Conservation (phyloP, 805 yeast genomes). For the Brettanomyces nanus region DNA sequence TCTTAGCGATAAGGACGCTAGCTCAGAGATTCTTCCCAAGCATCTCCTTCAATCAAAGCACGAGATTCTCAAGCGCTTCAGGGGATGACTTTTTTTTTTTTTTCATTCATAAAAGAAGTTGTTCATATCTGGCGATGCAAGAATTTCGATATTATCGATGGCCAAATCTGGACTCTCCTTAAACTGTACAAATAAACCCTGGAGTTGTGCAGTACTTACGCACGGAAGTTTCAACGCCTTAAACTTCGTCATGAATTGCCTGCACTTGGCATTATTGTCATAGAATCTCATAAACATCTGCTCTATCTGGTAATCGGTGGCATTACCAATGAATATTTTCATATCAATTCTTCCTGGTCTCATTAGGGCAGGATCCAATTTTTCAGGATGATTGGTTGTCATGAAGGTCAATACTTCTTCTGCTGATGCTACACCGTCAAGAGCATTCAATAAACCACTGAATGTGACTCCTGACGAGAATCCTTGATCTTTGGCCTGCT, state of each 20-base stretch:
- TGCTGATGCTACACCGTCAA: slow-evolving; percentile 96
- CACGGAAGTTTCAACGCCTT: slow-evolving; percentile 38
- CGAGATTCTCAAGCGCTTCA: slow-evolving; percentile 17
- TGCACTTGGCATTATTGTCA: slow-evolving; percentile 44
- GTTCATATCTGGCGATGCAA: slow-evolving; percentile 29
- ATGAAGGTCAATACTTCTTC: slow-evolving; percentile 94
- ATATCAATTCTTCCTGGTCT: slow-evolving; percentile 93
- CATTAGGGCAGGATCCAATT: slow-evolving; percentile 83
- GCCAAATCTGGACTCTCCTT: slow-evolving; percentile 78
- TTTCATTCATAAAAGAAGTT: slow-evolving; percentile 24
- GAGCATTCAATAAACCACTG: slow-evolving; percentile 85
- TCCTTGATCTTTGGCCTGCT: slow-evolving; percentile 69
- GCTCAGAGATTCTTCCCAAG: slow-evolving; percentile 33
- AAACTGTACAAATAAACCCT: slow-evolving; percentile 89
- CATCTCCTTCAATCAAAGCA: slow-evolving; percentile 29
- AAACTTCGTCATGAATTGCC: slow-evolving; percentile 40
- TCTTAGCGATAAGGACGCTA: slow-evolving; percentile 31
- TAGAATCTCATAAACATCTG: slow-evolving; percentile 87
- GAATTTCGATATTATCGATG: slow-evolving; percentile 48
- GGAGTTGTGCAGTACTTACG: slow-evolving; percentile 89
- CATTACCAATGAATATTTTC: slow-evolving; percentile 77
- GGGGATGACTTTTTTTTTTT: slow-evolving; percentile 11
- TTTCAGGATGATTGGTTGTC: slow-evolving; percentile 98
- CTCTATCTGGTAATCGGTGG: slow-evolving; percentile 71
- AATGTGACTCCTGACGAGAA: slow-evolving; percentile 87